These are phyloP conservation scores for Aspergillus novoparasiticus DNA, from an alignment of 2,329 filamentous ascomycete genomes.

Conservation along the genomic window DNA sequence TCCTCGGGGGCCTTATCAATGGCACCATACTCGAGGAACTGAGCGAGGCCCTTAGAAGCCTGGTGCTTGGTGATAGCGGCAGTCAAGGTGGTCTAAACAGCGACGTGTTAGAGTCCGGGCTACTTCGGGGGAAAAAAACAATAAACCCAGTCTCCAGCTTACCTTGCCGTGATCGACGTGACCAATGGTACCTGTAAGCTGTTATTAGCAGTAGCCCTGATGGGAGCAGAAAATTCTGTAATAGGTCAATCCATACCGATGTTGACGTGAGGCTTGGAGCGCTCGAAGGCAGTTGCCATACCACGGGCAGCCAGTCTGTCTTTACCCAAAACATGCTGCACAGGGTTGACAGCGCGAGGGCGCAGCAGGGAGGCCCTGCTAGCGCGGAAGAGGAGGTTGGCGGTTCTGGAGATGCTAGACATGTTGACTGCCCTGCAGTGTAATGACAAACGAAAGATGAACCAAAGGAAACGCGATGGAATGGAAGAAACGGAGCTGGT, in stretches of 20 bases:
- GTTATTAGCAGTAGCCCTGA: not conserved
- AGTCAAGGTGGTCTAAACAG: conserved; percentile 84
- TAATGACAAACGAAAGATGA: conserved; percentile 33
- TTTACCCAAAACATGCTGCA: conserved; percentile 61
- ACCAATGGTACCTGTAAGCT: conserved; percentile 78
- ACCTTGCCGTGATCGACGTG: conserved; percentile 99
- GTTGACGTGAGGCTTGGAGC: conserved; percentile 96
- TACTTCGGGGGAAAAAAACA: conserved; percentile 7
- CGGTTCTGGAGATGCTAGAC: conserved; percentile 76
- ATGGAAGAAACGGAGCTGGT: conserved; percentile 25
- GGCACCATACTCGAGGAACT: conserved; percentile 93
- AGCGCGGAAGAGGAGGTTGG: conserved; percentile 79
- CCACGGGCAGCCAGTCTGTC: conserved; percentile 52
- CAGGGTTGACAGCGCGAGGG: conserved; percentile 70
- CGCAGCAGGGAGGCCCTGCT: conserved; percentile 73
- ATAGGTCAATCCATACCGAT: conserved; percentile 66
- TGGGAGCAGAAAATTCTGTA: not conserved
- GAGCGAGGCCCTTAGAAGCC: conserved; percentile 89
- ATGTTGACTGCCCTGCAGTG: conserved; percentile 58
- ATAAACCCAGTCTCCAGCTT: conserved; percentile 26
- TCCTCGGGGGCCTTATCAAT: conserved; percentile 99
- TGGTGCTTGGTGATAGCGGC: conserved; percentile 99
- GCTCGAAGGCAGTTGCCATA: conserved; percentile 72
- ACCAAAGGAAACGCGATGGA: conserved; percentile 31
- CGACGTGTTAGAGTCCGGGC: conserved; percentile 19